Conservation (phyloP, 2,329 filamentous ascomycete genomes). For the Trichoderma sp. region DNA sequence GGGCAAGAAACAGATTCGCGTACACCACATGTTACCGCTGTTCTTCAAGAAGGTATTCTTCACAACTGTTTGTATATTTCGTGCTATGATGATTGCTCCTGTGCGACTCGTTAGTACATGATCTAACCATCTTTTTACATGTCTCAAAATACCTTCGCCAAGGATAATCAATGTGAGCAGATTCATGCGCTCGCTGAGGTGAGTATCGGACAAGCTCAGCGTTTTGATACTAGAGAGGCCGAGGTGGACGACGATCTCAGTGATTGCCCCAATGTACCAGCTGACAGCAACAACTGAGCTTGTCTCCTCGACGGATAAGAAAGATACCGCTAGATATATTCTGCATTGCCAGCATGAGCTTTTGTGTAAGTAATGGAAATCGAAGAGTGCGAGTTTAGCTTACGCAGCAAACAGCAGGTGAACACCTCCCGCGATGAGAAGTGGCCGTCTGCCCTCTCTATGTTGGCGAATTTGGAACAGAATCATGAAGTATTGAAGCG, state of each 20-base stretch:
- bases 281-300: slow-evolving; percentile 8
- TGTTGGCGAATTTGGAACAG: background rate
- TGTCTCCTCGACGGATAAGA: background rate
- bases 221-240: background rate
- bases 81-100: too few species aligned
- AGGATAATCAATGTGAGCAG: slow-evolving; percentile 67
- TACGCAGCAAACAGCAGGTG: background rate
- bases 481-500: background rate
- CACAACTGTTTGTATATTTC: too few species aligned
- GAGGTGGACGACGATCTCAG: background rate
- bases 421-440: background rate
- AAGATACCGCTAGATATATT: background rate
- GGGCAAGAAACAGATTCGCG: too few species aligned
- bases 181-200: slow-evolving; percentile 64
- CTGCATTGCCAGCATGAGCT: background rate
- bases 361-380: too few species aligned
- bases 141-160: slow-evolving; percentile 53
- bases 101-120: background rate
- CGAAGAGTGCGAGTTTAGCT: background rate
- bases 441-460: background rate
- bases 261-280: background rate
- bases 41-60: too few species aligned
- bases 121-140: slow-evolving; percentile 30
- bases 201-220: slow-evolving; percentile 63
- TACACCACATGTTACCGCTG: too few species aligned